Percentiles rank a stretch among this genome's conserved stretches.
phyloP scores from a whole-genome alignment of 2,329 filamentous ascomycete genomes.

The Fusarium lateritium region DNA sequence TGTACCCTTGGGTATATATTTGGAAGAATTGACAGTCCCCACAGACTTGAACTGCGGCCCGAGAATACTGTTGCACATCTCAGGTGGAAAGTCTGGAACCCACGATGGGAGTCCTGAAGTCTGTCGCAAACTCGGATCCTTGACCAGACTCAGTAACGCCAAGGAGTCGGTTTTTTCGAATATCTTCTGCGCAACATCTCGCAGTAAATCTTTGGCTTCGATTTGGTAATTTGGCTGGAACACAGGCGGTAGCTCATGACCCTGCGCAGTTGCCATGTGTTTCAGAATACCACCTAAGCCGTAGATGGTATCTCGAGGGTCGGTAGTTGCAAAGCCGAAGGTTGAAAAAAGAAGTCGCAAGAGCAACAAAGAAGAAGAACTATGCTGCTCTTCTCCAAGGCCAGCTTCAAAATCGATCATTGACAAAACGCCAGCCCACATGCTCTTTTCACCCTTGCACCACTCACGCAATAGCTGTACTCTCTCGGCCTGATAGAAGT shows the following conservation, averaged over 20 bases:
- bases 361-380: neutral
- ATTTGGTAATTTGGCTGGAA: constrained; percentile 6
- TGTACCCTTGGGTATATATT: neutral
- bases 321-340: neutral
- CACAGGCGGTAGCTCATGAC: fast-evolving
- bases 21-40: neutral
- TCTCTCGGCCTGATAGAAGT: neutral
- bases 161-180: constrained; percentile 9
- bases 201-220: neutral
- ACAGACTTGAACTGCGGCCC: neutral
- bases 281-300: constrained; percentile 8
- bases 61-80: neutral
- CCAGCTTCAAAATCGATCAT: constrained; percentile 5
- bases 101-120: constrained; percentile 5
- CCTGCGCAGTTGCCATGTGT: constrained; percentile 1
- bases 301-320: neutral
- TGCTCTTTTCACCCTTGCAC: constrained; percentile 9
- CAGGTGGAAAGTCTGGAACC: neutral
- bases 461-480: constrained; percentile 10
- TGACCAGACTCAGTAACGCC: neutral
- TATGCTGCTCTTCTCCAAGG: fast-evolving
- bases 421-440: neutral
- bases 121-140: neutral
- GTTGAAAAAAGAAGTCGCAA: neutral
- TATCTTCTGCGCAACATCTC: neutral